Conservation (phyloP, 1,284 basidiomycete species). For the Fomitopsis schrenkii region DNA sequence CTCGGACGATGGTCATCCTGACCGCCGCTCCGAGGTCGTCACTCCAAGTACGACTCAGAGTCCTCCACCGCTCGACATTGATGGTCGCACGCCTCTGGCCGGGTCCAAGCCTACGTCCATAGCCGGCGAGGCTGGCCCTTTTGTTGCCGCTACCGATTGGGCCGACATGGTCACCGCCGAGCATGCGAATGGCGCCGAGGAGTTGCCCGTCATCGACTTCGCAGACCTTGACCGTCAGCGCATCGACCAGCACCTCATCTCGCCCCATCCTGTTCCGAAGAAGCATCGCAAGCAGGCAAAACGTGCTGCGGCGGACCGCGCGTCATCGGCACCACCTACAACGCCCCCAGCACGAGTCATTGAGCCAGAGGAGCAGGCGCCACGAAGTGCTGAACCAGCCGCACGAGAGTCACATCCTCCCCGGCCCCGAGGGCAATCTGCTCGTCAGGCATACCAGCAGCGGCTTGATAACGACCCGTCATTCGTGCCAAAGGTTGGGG, state of each 20-base stretch:
- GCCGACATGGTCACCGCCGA: constrained; percentile 82
- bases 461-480: constrained; percentile 78
- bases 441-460: constrained; percentile 74
- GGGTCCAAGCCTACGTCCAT: constrained; percentile 18
- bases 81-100: constrained; percentile 27
- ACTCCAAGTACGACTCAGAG: constrained; percentile 65
- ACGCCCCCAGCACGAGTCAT: constrained; percentile 12
- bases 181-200: constrained; percentile 46
- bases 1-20: constrained; percentile 52
- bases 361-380: constrained; percentile 20
- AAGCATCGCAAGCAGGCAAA: constrained; percentile 21
- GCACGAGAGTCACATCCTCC: constrained; percentile 10
- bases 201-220: constrained; percentile 79
- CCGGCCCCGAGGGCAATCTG: constrained; percentile 47
- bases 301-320: constrained; percentile 14
- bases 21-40: constrained; percentile 46
- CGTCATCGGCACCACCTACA: constrained; percentile 18
- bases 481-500: constrained; percentile 81
- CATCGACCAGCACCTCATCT: constrained; percentile 18
- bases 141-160: constrained; percentile 63
- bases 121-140: constrained; percentile 35
- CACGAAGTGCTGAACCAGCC: constrained; percentile 18
- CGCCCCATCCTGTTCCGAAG: constrained; percentile 22
- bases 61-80: constrained; percentile 37
- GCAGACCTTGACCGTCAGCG: constrained; percentile 46